Evolutionary conservation across 1,139 yeast genomes (phyloP).

Genomic region (Arxiozyma bovina): DNA sequence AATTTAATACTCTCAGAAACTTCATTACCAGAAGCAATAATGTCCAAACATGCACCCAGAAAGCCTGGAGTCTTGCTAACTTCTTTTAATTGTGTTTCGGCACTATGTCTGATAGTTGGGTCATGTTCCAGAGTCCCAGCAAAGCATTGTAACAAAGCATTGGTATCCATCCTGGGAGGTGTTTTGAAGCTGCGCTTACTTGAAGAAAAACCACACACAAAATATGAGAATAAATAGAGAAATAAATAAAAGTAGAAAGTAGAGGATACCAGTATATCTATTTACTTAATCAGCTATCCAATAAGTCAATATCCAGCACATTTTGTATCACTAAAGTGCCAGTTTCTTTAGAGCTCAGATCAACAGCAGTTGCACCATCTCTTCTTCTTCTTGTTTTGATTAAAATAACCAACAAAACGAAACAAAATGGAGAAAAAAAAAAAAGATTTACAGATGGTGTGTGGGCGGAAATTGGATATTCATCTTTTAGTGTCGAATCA

Average conservation of each 20-base stretch:
- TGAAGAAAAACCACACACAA: background rate
- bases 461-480: no score
- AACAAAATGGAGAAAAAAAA: no score
- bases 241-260: background rate
- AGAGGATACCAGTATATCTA: no score
- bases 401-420: no score
- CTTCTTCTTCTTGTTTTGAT: no score
- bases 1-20: conserved; percentile 52
- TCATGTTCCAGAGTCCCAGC: conserved; percentile 73
- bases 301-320: no score
- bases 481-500: no score
- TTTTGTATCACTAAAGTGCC: no score
- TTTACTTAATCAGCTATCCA: background rate
- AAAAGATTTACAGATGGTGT: no score
- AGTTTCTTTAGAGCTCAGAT: no score
- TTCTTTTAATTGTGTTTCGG: conserved; percentile 57
- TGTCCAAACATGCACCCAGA: conserved; percentile 73
- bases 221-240: background rate
- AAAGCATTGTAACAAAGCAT: conserved; percentile 63
- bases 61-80: conserved; percentile 60
- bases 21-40: conserved; percentile 43
- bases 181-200: background rate
- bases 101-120: conserved; percentile 51
- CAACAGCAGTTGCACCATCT: no score
- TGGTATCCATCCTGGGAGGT: conserved; percentile 48